phyloP scores from a whole-genome alignment of 2,329 filamentous ascomycete species.

The Lasiodiplodia sp. region DNA sequence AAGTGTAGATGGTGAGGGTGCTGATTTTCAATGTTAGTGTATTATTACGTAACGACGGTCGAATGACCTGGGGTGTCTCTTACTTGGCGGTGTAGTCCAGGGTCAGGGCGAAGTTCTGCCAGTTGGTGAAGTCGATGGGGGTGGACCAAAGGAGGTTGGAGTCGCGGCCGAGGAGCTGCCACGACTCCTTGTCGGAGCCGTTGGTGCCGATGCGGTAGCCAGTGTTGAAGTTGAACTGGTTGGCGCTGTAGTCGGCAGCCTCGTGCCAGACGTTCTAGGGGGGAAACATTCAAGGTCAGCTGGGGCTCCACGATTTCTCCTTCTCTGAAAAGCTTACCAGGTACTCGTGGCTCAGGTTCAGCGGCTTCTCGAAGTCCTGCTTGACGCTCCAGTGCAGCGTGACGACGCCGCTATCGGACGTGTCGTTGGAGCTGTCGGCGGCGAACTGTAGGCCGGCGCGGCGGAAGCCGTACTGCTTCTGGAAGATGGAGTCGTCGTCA shows the following conservation, averaged over 20 bases:
- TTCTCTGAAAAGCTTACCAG: slow-evolving; percentile 51
- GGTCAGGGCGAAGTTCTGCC: slow-evolving; percentile 69
- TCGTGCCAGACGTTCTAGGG: slow-evolving; percentile 48
- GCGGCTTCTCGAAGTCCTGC: slow-evolving; percentile 58
- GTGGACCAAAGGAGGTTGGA: slow-evolving; percentile 56
- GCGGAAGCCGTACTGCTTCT: slow-evolving; percentile 66
- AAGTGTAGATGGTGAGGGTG: slow-evolving; percentile 66
- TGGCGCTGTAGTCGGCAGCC: slow-evolving; percentile 48
- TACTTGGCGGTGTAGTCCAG: slow-evolving; percentile 65
- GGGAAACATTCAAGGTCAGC: not conserved
- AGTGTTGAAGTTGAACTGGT: slow-evolving; percentile 60
- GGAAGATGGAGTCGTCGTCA: slow-evolving; percentile 66
- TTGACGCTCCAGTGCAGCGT: slow-evolving; percentile 68
- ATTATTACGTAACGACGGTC: not conserved
- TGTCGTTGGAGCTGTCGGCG: slow-evolving; percentile 59
- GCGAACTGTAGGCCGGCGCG: slow-evolving; percentile 64
- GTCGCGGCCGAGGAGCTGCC: slow-evolving; percentile 49
- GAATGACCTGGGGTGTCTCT: slow-evolving; percentile 31
- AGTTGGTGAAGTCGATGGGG: slow-evolving; percentile 57
- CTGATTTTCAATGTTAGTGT: slow-evolving; percentile 41
- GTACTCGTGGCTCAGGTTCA: slow-evolving; percentile 70
- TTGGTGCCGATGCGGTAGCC: slow-evolving; percentile 59
- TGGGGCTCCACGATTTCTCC: slow-evolving; percentile 37
- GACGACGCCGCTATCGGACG: slow-evolving; percentile 63
- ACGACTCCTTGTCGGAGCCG: slow-evolving; percentile 56